A percentile compares a stretch with the other conserved stretches of the same genome.
phyloP scores from a whole-genome alignment of 23 red algal genomes.

The Porphyridium purpureum region DNA sequence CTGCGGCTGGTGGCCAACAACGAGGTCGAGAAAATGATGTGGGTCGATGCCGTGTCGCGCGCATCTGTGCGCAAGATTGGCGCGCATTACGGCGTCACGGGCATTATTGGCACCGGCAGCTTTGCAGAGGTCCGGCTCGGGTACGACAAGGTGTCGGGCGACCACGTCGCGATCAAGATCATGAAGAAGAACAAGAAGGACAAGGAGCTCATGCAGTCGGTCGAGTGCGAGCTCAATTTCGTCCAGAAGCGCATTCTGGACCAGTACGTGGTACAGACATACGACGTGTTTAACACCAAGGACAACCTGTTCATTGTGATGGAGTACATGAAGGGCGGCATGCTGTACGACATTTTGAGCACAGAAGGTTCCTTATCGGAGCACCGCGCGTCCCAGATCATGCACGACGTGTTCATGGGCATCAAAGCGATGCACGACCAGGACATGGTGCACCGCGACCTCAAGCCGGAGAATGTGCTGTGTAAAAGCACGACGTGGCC shows the following conservation, averaged over 20 bases:
- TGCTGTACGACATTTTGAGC: slow-evolving; percentile 53
- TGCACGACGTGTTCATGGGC: slow-evolving; percentile 49
- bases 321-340: slow-evolving; percentile 80
- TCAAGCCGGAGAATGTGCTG: slow-evolving; percentile 89
- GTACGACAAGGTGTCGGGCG: slow-evolving; percentile 50
- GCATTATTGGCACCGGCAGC: slow-evolving; percentile 49
- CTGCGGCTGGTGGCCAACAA: slow-evolving; percentile 24
- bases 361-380: slow-evolving; percentile 50
- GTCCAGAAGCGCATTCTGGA: slow-evolving; percentile 59
- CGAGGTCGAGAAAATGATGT: slow-evolving; percentile 20
- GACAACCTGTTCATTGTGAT: slow-evolving; percentile 86
- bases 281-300: slow-evolving; percentile 71
- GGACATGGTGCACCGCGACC: slow-evolving; percentile 77
- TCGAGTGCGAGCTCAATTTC: slow-evolving; percentile 82
- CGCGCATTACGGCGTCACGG: slow-evolving; percentile 60
- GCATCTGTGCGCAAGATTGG: slow-evolving; percentile 46
- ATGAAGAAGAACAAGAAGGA: slow-evolving; percentile 86
- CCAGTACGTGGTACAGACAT: slow-evolving; percentile 46
- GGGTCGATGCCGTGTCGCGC: slow-evolving; percentile 36
- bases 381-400: slow-evolving; percentile 36
- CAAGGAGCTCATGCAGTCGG: slow-evolving; percentile 44
- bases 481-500: slow-evolving; percentile 40
- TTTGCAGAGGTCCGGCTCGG: slow-evolving; percentile 84
- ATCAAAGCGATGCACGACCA: slow-evolving; percentile 52
- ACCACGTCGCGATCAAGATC: slow-evolving; percentile 77